phyloP scores from a whole-genome alignment of 2,329 filamentous ascomycete genomes.

The Colletotrichum spinosum region DNA sequence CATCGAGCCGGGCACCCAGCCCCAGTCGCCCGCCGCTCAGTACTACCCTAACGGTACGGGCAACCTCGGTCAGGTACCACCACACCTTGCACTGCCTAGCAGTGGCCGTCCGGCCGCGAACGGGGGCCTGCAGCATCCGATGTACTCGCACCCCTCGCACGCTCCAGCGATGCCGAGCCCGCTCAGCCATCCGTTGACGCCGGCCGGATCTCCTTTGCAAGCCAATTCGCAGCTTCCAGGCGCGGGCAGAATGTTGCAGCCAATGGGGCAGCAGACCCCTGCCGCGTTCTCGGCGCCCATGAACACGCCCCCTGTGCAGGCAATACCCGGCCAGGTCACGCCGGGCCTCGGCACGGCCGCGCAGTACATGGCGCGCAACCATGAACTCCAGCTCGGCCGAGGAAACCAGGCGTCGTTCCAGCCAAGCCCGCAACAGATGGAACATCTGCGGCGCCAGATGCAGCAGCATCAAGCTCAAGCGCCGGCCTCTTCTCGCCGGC shows the following conservation, averaged over 20 bases:
- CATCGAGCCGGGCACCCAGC: no score
- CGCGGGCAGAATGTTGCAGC: background rate
- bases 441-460: no score
- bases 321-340: no score
- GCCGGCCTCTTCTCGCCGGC: no score
- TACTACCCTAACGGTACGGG: no score
- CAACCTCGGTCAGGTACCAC: no score
- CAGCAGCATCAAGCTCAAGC: no score
- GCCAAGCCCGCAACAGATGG: no score
- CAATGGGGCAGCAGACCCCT: constrained; percentile 26
- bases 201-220: constrained; percentile 26
- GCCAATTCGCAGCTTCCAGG: constrained; percentile 18
- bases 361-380: background rate
- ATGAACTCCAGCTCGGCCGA: background rate
- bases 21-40: no score
- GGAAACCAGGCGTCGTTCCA: no score
- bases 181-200: constrained; percentile 20
- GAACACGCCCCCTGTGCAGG: background rate
- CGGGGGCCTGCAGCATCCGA: constrained; percentile 1
- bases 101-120: background rate
- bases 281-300: constrained; percentile 21
- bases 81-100: constrained; percentile 1
- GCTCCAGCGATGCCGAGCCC: constrained; percentile 4
- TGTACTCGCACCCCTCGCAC: constrained; percentile 1
- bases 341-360: no score